A percentile compares a stretch with the other conserved stretches of the same genome.
These are phyloP conservation scores for Candida sonorensis DNA, from an alignment of 805 yeast species.

Conservation along the genomic window DNA sequence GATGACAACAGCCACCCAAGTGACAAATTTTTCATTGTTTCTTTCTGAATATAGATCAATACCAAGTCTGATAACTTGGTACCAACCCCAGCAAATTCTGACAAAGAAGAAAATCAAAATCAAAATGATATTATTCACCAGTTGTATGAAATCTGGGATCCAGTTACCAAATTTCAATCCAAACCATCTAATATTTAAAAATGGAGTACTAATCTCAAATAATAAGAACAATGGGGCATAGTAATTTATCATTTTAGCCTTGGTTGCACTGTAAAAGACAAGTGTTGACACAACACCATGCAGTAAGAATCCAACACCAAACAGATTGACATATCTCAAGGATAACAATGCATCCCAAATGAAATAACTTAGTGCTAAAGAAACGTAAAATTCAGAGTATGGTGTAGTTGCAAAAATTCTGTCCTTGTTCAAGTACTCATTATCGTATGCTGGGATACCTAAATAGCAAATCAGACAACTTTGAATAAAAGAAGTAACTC, in stretches of 20 bases:
- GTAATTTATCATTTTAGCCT: constrained; percentile 24
- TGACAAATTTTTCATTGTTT: constrained; percentile 23
- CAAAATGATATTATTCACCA: constrained; percentile 28
- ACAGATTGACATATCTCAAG: constrained; percentile 18
- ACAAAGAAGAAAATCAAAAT: constrained; percentile 28
- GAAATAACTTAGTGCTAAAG: constrained; percentile 29
- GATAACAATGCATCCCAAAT: constrained; percentile 31
- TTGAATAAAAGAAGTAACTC: constrained; percentile 29
- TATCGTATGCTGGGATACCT: constrained; percentile 25
- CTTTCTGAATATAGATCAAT: constrained; percentile 22
- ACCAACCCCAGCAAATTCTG: constrained; percentile 34
- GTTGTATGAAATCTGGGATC: constrained; percentile 23
- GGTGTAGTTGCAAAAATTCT: constrained; percentile 29
- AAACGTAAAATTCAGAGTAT: constrained; percentile 22
- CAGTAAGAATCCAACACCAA: constrained; percentile 29
- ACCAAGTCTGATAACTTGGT: constrained; percentile 23
- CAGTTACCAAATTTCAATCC: constrained; percentile 24
- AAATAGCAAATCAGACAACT: constrained; percentile 23
- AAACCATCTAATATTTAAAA: constrained; percentile 30
- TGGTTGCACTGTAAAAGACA: constrained; percentile 23
- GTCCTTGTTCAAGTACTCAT: constrained; percentile 21
- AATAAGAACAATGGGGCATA: constrained; percentile 29
- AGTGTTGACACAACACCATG: constrained; percentile 30
- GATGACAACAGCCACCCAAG: constrained; percentile 21
- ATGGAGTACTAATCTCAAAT: constrained; percentile 32